phyloP scores from a whole-genome alignment of 78 protist genomes.

The Dictyostelium capitatum region DNA sequence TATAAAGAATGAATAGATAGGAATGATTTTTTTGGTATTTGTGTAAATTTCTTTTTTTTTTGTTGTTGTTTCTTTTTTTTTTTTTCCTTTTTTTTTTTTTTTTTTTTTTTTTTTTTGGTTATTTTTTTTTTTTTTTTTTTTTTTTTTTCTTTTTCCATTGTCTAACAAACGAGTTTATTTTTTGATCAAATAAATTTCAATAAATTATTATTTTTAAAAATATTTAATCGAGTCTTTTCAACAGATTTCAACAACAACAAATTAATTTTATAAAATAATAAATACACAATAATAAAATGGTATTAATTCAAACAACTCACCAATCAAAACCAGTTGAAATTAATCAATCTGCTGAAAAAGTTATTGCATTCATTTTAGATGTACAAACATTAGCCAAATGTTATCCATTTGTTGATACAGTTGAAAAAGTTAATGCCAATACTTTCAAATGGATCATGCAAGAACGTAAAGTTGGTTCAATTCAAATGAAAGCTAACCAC shows the following conservation, averaged over 20 bases:
- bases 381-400: conserved; percentile 48
- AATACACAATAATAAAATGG: conserved; percentile 26
- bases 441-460: conserved; percentile 69
- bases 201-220: background rate
- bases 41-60: too few species aligned
- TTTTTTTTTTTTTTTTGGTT: too few species aligned
- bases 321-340: conserved; percentile 53
- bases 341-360: conserved; percentile 40
- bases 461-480: conserved; percentile 76
- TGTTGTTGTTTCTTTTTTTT: too few species aligned
- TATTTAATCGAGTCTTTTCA: background rate
- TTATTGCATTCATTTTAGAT: conserved; percentile 51
- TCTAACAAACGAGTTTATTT: too few species aligned
- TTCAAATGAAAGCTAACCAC: conserved; percentile 75
- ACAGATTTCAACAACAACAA: too few species aligned
- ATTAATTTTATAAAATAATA: background rate
- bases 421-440: conserved; percentile 24
- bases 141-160: too few species aligned
- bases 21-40: too few species aligned
- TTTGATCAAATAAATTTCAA: too few species aligned
- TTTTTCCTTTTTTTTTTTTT: too few species aligned
- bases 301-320: conserved; percentile 64
- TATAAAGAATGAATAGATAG: too few species aligned
- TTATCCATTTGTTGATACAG: conserved; percentile 72
- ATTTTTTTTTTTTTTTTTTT: too few species aligned